These are phyloP conservation scores for Cryptosporidium ubiquitum DNA, from an alignment of 169 alveolate genomes.

Conservation along the genomic window DNA sequence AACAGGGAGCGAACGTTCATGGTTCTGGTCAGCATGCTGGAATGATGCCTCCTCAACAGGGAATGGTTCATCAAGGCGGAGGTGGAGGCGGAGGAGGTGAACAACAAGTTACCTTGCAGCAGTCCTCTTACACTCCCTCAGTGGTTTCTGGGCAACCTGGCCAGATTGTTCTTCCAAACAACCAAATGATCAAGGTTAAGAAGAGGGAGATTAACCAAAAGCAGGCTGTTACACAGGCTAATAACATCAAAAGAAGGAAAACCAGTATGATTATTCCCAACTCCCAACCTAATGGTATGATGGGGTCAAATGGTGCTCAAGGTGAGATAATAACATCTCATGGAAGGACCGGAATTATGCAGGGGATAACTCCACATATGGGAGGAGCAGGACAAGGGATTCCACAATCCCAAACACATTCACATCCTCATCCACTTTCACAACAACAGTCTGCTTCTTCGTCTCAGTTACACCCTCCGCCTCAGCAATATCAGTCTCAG, in stretches of 20 bases:
- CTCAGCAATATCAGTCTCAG: constrained; percentile 6
- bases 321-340: constrained; percentile 7
- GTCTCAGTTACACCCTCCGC: neutral
- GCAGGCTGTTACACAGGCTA: neutral
- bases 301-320: constrained; percentile 4
- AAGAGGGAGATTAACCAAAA: constrained; percentile 57
- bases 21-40: neutral
- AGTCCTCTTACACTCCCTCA: constrained; percentile 48
- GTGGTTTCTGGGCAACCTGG: constrained; percentile 19
- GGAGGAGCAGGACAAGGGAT: neutral
- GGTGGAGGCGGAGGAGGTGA: neutral
- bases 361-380: constrained; percentile 20
- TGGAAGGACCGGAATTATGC: neutral
- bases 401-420: neutral
- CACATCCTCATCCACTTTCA: neutral
- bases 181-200: constrained; percentile 45
- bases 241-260: constrained; percentile 41
- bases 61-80: neutral
- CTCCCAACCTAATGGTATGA: neutral
- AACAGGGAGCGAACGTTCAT: neutral
- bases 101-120: neutral
- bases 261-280: constrained; percentile 4
- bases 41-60: neutral
- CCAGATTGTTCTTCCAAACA: constrained; percentile 7
- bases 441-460: neutral